These are phyloP conservation scores for Saprolegnia diclina DNA, from an alignment of 352 stramenopile species.

Conservation along the genomic window DNA sequence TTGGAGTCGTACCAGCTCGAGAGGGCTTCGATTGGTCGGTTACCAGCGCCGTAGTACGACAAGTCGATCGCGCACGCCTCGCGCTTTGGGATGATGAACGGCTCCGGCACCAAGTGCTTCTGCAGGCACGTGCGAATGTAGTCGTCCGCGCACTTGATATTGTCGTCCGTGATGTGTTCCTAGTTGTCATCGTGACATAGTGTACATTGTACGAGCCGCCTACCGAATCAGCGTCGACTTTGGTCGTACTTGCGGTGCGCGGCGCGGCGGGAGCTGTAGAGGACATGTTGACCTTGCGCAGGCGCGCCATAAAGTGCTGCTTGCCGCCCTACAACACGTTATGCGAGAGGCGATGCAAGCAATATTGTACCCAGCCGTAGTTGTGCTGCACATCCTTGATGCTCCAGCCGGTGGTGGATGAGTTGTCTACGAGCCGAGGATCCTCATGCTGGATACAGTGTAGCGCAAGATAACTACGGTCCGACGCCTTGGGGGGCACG, in stretches of 20 bases:
- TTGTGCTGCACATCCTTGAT: conserved; percentile 27
- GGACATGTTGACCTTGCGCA: neutral
- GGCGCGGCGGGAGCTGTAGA: neutral
- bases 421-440: neutral
- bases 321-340: conserved; percentile 14
- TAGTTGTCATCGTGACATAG: neutral
- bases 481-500: too few species aligned
- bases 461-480: too few species aligned
- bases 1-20: neutral
- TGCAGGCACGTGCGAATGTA: conserved; percentile 20
- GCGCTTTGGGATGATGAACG: conserved; percentile 26
- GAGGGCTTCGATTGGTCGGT: conserved; percentile 19
- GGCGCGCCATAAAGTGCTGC: conserved; percentile 18
- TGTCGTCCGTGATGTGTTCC: conserved; percentile 17
- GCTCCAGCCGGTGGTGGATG: neutral
- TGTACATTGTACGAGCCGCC: neutral
- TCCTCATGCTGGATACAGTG: too few species aligned
- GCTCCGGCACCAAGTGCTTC: conserved; percentile 17
- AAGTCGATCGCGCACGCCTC: conserved; percentile 17
- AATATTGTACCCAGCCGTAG: conserved; percentile 22
- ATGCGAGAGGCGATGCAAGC: neutral
- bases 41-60: conserved; percentile 24
- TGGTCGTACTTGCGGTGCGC: neutral
- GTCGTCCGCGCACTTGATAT: conserved; percentile 7
- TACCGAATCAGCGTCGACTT: conserved; percentile 24